phyloP scores from a whole-genome alignment of 116 monocot genomes.

The Posidonia oceanica region DNA sequence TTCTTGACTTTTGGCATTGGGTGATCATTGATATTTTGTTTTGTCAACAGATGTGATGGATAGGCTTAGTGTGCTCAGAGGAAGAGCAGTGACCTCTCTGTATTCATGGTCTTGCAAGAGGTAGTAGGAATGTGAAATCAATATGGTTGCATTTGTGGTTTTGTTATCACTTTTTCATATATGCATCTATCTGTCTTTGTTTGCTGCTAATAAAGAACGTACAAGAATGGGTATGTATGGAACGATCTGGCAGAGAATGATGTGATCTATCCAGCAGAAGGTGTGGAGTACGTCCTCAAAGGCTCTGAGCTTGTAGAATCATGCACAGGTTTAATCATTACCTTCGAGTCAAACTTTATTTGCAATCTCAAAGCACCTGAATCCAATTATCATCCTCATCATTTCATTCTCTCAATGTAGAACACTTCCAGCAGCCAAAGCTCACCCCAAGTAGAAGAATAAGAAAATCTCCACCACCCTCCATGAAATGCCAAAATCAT shows the following conservation, averaged over 20 bases:
- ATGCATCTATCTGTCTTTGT: neutral
- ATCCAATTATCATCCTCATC: neutral
- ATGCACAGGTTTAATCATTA: conserved; percentile 16
- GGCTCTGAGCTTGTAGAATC: conserved; percentile 81
- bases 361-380: too few relatives aligned
- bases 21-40: neutral
- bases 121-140: conserved; percentile 31
- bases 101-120: conserved; percentile 99
- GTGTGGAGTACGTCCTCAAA: conserved; percentile 88
- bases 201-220: conserved; percentile 34
- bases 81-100: conserved; percentile 75
- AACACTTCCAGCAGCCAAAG: conserved; percentile 39
- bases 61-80: conserved; percentile 60
- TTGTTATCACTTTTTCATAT: neutral
- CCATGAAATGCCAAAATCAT: neutral
- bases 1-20: neutral
- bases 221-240: conserved; percentile 97
- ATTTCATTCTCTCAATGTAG: conserved; percentile 11
- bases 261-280: conserved; percentile 65
- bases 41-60: conserved; percentile 57
- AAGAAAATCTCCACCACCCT: neutral
- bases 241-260: conserved; percentile 87
- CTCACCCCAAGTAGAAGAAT: conserved; percentile 2
- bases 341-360: too few relatives aligned
- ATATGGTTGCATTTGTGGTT: neutral